phyloP scores from a whole-genome alignment of 1,139 yeast genomes.

The Candida labiduridarum region DNA sequence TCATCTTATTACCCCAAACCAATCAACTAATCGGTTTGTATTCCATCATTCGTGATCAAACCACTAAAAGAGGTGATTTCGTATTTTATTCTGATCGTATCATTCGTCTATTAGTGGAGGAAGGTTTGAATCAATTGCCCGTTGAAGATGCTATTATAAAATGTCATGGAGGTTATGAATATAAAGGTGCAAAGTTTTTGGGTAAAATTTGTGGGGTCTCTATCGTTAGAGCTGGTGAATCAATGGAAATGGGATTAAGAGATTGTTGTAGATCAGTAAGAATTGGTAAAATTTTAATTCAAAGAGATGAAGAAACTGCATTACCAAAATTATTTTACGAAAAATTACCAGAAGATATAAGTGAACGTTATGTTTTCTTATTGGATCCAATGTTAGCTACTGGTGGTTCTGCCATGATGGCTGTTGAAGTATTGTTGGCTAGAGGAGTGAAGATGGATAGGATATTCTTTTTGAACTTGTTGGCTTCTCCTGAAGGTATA shows the following conservation, averaged over 20 bases:
- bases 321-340: slow-evolving; percentile 82
- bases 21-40: slow-evolving; percentile 86
- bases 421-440: slow-evolving; percentile 82
- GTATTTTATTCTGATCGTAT: slow-evolving; percentile 94
- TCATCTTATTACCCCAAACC: slow-evolving; percentile 77
- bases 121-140: slow-evolving; percentile 90
- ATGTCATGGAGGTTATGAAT: slow-evolving; percentile 77
- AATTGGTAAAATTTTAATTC: slow-evolving; percentile 93
- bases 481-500: slow-evolving; percentile 95
- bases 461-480: slow-evolving; percentile 83
- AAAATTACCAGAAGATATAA: slow-evolving; percentile 89
- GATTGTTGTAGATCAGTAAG: slow-evolving; percentile 95
- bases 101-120: slow-evolving; percentile 89
- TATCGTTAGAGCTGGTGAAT: slow-evolving; percentile 96
- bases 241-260: slow-evolving; percentile 97
- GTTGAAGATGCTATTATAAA: slow-evolving; percentile 66
- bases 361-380: slow-evolving; percentile 83
- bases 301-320: slow-evolving; percentile 90
- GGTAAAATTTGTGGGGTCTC: slow-evolving; percentile 98
- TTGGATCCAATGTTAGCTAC: slow-evolving; percentile 98
- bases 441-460: slow-evolving; percentile 88
- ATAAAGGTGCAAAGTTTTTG: slow-evolving; percentile 77
- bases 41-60: slow-evolving; percentile 83
- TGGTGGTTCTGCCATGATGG: slow-evolving; percentile 98
- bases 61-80: slow-evolving; percentile 84